phyloP scores from a whole-genome alignment of 108 stramenopile genomes.

The Skeletonema marinoi region DNA sequence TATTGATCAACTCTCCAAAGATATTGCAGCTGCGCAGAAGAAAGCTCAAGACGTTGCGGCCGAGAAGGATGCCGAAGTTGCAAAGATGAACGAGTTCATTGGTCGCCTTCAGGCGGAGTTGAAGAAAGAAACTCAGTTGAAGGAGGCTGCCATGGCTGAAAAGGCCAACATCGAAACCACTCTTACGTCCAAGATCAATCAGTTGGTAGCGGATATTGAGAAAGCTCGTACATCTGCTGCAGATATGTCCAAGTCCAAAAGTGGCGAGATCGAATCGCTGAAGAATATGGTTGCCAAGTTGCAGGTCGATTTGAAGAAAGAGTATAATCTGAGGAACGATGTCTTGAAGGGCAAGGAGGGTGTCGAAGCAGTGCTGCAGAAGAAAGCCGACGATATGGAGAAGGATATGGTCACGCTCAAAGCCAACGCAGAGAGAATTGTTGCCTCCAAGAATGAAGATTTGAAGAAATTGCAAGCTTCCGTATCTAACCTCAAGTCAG shows the following conservation, averaged over 20 bases:
- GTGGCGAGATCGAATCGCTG: constrained; percentile 19
- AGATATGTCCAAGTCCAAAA: constrained; percentile 14
- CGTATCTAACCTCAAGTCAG: constrained; percentile 5
- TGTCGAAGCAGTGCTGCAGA: constrained; percentile 19
- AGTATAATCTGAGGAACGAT: constrained; percentile 20
- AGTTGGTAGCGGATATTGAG: constrained; percentile 2
- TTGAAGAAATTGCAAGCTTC: constrained; percentile 30
- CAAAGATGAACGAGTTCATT: constrained; percentile 17
- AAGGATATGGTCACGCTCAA: constrained; percentile 21
- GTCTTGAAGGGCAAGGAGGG: constrained; percentile 20
- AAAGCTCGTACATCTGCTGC: not conserved
- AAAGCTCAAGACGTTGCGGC: constrained; percentile 12
- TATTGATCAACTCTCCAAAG: not conserved
- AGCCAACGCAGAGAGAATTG: constrained; percentile 18
- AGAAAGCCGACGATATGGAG: constrained; percentile 22
- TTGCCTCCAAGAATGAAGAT: constrained; percentile 26
- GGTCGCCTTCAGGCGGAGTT: constrained; percentile 4
- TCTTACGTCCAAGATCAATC: constrained; percentile 8
- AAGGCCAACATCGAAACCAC: constrained; percentile 8
- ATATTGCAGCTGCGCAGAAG: not conserved
- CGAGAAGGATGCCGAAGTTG: constrained; percentile 14
- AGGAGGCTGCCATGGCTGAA: constrained; percentile 9
- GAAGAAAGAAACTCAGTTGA: constrained; percentile 4
- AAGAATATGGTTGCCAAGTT: constrained; percentile 27
- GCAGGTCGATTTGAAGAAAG: constrained; percentile 10